Evolutionary conservation across 306 rosid species (phyloP), one percentile per base, ranked within the genome.

Genomic region (Morella rubra): DNA sequence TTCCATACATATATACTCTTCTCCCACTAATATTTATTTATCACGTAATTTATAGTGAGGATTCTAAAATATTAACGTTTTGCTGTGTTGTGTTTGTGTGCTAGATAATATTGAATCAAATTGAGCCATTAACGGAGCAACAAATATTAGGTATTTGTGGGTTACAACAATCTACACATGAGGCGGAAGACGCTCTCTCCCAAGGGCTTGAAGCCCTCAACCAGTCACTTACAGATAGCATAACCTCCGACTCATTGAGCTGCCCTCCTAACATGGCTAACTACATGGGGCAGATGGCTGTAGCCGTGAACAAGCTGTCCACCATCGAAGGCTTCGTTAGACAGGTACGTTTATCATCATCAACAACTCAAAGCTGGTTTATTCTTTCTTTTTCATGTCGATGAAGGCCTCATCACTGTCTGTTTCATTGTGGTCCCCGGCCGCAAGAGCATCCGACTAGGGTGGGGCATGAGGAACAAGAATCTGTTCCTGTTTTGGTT

Each of bases 251-350:
- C 49, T 88, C 96, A 16, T 79, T 96, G 79, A 89, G 86, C 74
- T 76, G 77, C 79, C 90, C 98, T 73, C 93, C 91, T 8, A 93
- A 91, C 76, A 87, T 96, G 97, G 82, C 90, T 45, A 96, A 91
- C 84, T 96, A 92, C 80, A 96, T 92, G 99, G 97, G 97, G 18
- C 99, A 96, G 37, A 92, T 96, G 99, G 92, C 98, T 11, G 8
- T 91, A 9, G 99, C 99, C 83, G 88, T 96, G 79, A 91, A 82
- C 89, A 96, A 96, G 83, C 96, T 96, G 82, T 87, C 96, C 19
- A 83, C 91, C 62, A 86, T 92, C 14, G 98, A 96, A 87, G 91
- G 85, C 75, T 89, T 96, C 77, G 91, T 92, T 6, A 84, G 93
- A 89, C 98, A 96, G 99, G 99, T 96, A 87, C 55, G 71, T 32